These are phyloP conservation scores for Lachancea kluyveri DNA, from an alignment of 805 yeast species.

Conservation along the genomic window DNA sequence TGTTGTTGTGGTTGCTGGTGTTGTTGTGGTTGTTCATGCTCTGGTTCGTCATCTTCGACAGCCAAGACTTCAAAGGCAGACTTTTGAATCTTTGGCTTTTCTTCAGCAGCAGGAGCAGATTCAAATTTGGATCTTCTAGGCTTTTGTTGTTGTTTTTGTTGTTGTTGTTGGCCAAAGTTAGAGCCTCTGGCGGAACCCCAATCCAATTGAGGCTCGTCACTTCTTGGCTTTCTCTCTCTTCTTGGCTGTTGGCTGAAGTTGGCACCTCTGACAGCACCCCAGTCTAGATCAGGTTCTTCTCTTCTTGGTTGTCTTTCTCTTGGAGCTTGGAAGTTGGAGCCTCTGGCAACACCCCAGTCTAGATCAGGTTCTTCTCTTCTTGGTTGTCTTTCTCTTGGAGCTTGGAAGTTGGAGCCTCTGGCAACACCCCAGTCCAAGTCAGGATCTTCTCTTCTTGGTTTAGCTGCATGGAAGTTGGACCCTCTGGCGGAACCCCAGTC, in stretches of 20 bases:
- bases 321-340: slow-evolving; percentile 22
- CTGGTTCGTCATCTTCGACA: slow-evolving; percentile 47
- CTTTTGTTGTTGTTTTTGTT: slow-evolving; percentile 7
- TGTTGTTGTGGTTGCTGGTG: slow-evolving; percentile 3
- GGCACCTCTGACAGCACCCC: slow-evolving; percentile 43
- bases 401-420: slow-evolving; percentile 34
- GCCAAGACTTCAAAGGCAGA: slow-evolving; percentile 47
- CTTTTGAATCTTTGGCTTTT: slow-evolving; percentile 33
- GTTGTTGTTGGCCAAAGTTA: slow-evolving; percentile 17
- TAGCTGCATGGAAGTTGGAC: slow-evolving; percentile 22
- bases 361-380: slow-evolving; percentile 30
- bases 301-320: slow-evolving; percentile 27
- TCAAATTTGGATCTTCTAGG: slow-evolving; percentile 11
- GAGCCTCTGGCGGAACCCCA: slow-evolving; percentile 34
- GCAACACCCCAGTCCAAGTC: slow-evolving; percentile 29
- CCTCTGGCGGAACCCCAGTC: slow-evolving; percentile 42
- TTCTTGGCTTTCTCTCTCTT: slow-evolving; percentile 25
- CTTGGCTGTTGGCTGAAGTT: slow-evolving; percentile 21
- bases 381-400: slow-evolving; percentile 23
- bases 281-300: slow-evolving; percentile 55
- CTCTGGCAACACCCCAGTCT: slow-evolving; percentile 27
- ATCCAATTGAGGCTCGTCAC: slow-evolving; percentile 39
- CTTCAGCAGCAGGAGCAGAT: slow-evolving; percentile 22
- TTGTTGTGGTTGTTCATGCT: slow-evolving; percentile 27
- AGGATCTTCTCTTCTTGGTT: slow-evolving; percentile 31